Evolutionary conservation across 1,284 basidiomycete genomes (phyloP).

Genomic region (Cryptococcus sp.): DNA sequence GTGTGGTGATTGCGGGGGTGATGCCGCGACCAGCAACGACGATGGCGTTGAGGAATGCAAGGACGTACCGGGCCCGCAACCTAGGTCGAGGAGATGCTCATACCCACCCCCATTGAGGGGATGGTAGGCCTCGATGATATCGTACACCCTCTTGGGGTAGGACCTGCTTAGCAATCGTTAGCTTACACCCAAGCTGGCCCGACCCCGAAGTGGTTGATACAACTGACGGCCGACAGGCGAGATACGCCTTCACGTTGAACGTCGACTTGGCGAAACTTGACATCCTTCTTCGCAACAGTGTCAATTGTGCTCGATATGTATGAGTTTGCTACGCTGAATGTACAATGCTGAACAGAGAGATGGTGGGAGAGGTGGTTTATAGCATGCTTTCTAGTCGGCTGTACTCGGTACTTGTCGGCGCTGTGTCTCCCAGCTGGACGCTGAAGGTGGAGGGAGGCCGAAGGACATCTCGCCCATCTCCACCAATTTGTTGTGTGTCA

Average conservation of each 20-base stretch:
- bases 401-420: too few species aligned
- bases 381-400: too few species aligned
- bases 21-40: not conserved
- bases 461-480: too few species aligned
- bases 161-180: conserved; percentile 14
- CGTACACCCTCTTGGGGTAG: conserved; percentile 30
- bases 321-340: too few species aligned
- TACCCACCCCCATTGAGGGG: conserved; percentile 18
- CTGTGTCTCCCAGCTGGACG: not conserved
- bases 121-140: conserved; percentile 30
- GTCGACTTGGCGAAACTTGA: conserved; percentile 31
- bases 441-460: not conserved
- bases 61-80: conserved; percentile 72
- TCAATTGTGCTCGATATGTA: too few species aligned
- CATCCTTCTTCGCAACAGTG: conserved; percentile 11
- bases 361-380: too few species aligned
- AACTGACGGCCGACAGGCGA: conserved; percentile 37
- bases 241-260: conserved; percentile 37
- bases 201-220: not conserved
- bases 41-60: too few species aligned
- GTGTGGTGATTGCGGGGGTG: not conserved
- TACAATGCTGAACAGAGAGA: too few species aligned
- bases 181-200: not conserved
- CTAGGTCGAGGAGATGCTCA: conserved; percentile 61
- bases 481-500: too few species aligned